Evolutionary conservation across 371 early-diverging fungal species (phyloP), one percentile per base, ranked within the genome.

Genomic region (Nematocida sp.): DNA sequence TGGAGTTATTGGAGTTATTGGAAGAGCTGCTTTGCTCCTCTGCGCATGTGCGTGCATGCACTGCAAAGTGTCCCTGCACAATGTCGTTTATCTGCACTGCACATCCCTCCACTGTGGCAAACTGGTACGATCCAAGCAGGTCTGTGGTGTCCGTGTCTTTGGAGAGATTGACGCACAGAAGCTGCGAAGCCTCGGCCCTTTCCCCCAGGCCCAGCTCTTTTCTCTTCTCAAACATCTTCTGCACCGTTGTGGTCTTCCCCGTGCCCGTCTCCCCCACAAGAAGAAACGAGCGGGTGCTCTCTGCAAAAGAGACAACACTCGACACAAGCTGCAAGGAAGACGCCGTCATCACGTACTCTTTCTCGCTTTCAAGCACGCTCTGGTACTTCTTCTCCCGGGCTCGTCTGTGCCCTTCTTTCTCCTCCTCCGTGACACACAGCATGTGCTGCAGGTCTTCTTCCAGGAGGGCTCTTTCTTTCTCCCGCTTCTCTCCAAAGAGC

Each of bases 181-280:
- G 29, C 53, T 70, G 23, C 92, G 93, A 13, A 88, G 85, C 63
- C 96, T 86, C 31, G 52, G 40, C 41, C 13, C 25, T 2, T 43
- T 27, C 49, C 87, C 86, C 36, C 89, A 87, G 15, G 60, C 67
- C 32, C 40, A 81, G 58, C 40, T 19, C 31, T 64, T 23, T 32
- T 64, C 80, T 88, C 85, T 34, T 88, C 84, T 41, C 48, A 4
- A 95, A 91, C 32, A 99, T 85, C 54, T 91, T 88, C 82, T 99
- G 96, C 15, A 99, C 89, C 1, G 92, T 87, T 0, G 96, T 91
- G 0, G 99, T 99, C 83, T 99, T 99, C 63, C 99, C 99, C 0
- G 93, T 91, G 52, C 99, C 99, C 0, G 99, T 99, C 80, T 96
- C 96, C 64, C 99, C 99, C 1, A 96, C 89, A 1, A 99, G 83